Percentiles rank a stretch among this genome's conserved stretches.
phyloP scores from a whole-genome alignment of 1,139 yeast species.

The Debaryomyces subglobosus region DNA sequence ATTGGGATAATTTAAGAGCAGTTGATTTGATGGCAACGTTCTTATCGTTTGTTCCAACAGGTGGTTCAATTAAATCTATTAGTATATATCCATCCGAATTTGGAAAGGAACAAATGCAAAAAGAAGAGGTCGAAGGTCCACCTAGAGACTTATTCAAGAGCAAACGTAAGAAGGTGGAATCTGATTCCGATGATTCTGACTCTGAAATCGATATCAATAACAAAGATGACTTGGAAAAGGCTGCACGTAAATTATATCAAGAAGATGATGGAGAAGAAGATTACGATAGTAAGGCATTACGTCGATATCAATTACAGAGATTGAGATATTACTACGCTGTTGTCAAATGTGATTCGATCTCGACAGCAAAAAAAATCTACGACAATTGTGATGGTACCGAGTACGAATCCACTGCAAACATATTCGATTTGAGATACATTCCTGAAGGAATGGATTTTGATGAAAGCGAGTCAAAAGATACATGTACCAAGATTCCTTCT shows the following conservation, averaged over 20 bases:
- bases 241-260: slow-evolving; percentile 69
- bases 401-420: slow-evolving; percentile 92
- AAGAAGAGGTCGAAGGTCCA: slow-evolving; percentile 92
- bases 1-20: slow-evolving; percentile 93
- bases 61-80: slow-evolving; percentile 71
- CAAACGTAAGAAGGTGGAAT: slow-evolving; percentile 29
- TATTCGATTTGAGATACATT: slow-evolving; percentile 87
- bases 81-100: slow-evolving; percentile 88
- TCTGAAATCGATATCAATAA: slow-evolving; percentile 49
- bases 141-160: slow-evolving; percentile 76
- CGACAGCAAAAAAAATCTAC: slow-evolving; percentile 76
- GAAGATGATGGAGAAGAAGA: slow-evolving; percentile 74
- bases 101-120: slow-evolving; percentile 90
- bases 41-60: slow-evolving; percentile 79
- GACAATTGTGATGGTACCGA: slow-evolving; percentile 93
- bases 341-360: slow-evolving; percentile 77
- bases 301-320: slow-evolving; percentile 86
- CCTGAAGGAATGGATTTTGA: slow-evolving; percentile 92
- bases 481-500: slow-evolving; percentile 71
- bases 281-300: slow-evolving; percentile 67
- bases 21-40: slow-evolving; percentile 90
- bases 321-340: slow-evolving; percentile 90
- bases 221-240: slow-evolving; percentile 48
- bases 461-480: slow-evolving; percentile 69
- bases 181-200: slow-evolving; percentile 45